These are phyloP conservation scores for Fomitopsis pinicola DNA, from an alignment of 1,284 basidiomycete genomes.

Conservation along the genomic window DNA sequence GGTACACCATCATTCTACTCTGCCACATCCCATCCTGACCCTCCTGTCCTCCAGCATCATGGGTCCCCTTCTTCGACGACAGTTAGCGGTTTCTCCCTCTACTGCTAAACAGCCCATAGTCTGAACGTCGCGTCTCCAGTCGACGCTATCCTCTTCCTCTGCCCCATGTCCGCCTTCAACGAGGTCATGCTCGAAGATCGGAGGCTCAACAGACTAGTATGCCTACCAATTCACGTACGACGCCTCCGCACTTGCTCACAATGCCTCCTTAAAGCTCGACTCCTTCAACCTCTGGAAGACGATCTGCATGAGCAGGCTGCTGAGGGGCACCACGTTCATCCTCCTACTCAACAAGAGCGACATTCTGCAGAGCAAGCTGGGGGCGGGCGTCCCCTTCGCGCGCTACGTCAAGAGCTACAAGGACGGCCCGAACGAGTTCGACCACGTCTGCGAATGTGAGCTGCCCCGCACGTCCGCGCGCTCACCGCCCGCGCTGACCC, in stretches of 20 bases:
- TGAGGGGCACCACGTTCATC: slow-evolving; percentile 49
- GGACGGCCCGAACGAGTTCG: slow-evolving; percentile 45
- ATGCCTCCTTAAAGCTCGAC: slow-evolving; percentile 37
- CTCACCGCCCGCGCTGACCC: not conserved
- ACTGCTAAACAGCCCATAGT: not conserved
- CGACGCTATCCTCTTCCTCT: slow-evolving; percentile 59
- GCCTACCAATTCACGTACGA: slow-evolving; percentile 9
- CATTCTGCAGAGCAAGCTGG: slow-evolving; percentile 50
- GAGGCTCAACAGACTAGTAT: slow-evolving; percentile 52
- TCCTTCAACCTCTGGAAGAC: slow-evolving; percentile 58
- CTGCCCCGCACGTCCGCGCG: not conserved
- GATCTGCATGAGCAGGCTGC: slow-evolving; percentile 53
- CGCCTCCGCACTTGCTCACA: not conserved
- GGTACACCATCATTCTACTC: slow-evolving; percentile 6
- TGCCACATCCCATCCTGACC: not conserved
- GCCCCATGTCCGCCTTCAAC: slow-evolving; percentile 63
- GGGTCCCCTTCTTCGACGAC: slow-evolving; percentile 65
- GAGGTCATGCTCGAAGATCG: slow-evolving; percentile 57
- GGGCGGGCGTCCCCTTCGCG: slow-evolving; percentile 34
- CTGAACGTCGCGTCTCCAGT: slow-evolving; percentile 28
- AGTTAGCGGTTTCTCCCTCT: slow-evolving; percentile 30
- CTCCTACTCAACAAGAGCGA: slow-evolving; percentile 64
- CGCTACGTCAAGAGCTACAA: slow-evolving; percentile 45
- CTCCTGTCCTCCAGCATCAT: slow-evolving; percentile 38
- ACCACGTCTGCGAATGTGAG: slow-evolving; percentile 51